Percentiles rank a stretch among this genome's conserved stretches.
phyloP scores from a whole-genome alignment of 768 basidiomycete genomes.

The Coprinellus aureogranulatus region DNA sequence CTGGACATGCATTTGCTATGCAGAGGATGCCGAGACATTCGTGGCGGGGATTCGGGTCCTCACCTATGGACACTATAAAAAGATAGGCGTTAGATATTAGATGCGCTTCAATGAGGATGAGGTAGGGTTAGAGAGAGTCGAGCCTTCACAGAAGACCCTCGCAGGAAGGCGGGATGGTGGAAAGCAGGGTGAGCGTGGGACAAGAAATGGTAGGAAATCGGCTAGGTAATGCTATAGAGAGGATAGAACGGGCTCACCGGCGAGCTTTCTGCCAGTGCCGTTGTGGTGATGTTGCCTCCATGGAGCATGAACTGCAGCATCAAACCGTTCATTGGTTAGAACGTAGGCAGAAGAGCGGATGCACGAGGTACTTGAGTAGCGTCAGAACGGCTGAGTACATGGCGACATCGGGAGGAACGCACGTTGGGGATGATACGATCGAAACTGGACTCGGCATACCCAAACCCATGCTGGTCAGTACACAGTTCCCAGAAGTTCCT shows the following conservation, averaged over 20 bases:
- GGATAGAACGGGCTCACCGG: conserved; percentile 36
- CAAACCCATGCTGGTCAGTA: conserved; percentile 64
- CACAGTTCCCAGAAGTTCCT: conserved; percentile 81
- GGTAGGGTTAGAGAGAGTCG: too few relatives aligned
- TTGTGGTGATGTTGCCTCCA: conserved; percentile 86
- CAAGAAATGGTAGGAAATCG: too few relatives aligned
- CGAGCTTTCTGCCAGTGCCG: conserved; percentile 82
- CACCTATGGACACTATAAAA: too few relatives aligned
- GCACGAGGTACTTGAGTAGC: too few relatives aligned
- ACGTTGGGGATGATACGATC: conserved; percentile 73
- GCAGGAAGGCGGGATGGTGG: too few relatives aligned
- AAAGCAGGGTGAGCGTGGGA: too few relatives aligned
- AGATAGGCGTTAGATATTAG: too few relatives aligned
- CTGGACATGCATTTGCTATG: conserved; percentile 83
- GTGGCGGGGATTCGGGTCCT: conserved; percentile 79
- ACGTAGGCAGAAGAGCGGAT: not conserved
- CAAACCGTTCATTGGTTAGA: not conserved
- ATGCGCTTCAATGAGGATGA: too few relatives aligned
- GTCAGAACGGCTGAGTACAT: not conserved
- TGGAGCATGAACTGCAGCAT: conserved; percentile 71
- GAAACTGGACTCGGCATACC: conserved; percentile 67
- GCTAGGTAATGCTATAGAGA: too few relatives aligned
- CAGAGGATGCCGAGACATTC: conserved; percentile 61
- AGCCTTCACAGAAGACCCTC: too few relatives aligned
- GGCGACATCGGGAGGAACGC: conserved; percentile 17